These are phyloP conservation scores for Prunus yedoensis DNA, from an alignment of 331 rosid genomes.

Conservation along the genomic window DNA sequence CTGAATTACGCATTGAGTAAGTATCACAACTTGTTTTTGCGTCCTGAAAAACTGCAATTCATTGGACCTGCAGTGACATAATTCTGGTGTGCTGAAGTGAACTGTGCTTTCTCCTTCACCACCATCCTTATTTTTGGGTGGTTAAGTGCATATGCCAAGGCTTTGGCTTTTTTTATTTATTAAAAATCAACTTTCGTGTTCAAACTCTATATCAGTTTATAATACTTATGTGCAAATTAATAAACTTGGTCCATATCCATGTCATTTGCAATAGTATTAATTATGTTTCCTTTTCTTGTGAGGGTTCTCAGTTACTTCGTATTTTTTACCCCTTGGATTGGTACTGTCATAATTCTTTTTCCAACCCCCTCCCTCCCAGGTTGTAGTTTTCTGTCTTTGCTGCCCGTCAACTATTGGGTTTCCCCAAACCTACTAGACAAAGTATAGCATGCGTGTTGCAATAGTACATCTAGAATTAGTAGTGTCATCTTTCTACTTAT, in stretches of 20 bases:
- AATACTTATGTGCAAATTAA: too few species aligned
- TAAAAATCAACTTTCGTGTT: neutral
- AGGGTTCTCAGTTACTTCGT: neutral
- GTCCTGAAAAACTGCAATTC: neutral
- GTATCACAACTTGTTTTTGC: conserved; percentile 15
- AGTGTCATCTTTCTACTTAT: neutral
- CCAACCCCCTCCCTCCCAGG: too few species aligned
- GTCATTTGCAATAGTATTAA: neutral
- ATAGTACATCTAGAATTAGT: neutral
- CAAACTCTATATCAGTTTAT: too few species aligned
- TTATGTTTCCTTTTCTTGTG: neutral
- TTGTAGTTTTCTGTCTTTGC: too few species aligned
- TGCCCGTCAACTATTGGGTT: neutral
- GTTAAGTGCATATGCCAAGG: neutral
- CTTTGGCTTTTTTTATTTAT: neutral
- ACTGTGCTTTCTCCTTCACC: neutral
- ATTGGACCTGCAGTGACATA: neutral
- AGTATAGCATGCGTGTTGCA: neutral
- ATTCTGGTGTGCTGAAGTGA: neutral
- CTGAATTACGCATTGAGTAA: conserved; percentile 92
- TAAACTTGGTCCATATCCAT: neutral
- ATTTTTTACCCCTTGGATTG: too few species aligned
- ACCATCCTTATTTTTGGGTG: neutral
- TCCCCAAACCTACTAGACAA: neutral
- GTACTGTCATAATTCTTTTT: too few species aligned